Evolutionary conservation across 75 land plant genomes (phyloP).

Genomic region (Ceratopteris richardii): DNA sequence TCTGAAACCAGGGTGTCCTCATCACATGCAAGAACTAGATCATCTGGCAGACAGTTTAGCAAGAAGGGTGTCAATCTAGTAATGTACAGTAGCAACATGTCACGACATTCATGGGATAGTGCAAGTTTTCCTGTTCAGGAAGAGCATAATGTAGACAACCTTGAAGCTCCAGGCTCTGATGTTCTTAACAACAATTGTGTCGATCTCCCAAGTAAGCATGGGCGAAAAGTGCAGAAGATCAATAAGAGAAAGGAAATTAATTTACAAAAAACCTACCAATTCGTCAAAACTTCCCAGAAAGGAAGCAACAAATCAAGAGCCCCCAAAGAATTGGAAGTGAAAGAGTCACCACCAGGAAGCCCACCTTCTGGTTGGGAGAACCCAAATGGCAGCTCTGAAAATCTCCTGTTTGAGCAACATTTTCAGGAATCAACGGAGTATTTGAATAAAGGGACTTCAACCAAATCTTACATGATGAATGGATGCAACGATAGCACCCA

Average conservation of each 20-base stretch:
- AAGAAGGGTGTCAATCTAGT: too few species aligned
- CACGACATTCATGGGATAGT: not conserved
- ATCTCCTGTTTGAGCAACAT: conserved; percentile 2
- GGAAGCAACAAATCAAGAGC: conserved; percentile 8
- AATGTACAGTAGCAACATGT: not conserved
- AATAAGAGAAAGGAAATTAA: not conserved
- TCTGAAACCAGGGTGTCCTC: not conserved
- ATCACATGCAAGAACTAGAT: too few species aligned
- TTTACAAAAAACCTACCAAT: not conserved
- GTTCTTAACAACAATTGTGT: not conserved
- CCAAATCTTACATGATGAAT: not conserved
- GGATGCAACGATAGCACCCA: not conserved
- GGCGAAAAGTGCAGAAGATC: conserved; percentile 1
- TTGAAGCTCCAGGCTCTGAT: not conserved
- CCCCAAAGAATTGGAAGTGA: not conserved
- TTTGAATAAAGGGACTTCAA: not conserved
- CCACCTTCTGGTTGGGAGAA: conserved; percentile 30
- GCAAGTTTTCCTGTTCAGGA: conserved; percentile 8
- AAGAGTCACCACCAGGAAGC: conserved; percentile 21
- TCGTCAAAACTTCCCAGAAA: not conserved
- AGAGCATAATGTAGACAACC: not conserved
- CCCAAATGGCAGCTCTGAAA: not conserved
- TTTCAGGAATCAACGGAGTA: not conserved
- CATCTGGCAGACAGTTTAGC: too few species aligned
- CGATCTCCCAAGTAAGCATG: conserved; percentile 5